These are phyloP conservation scores for Pilasporangium apinafurcum DNA, from an alignment of 352 stramenopile species.

Conservation along the genomic window DNA sequence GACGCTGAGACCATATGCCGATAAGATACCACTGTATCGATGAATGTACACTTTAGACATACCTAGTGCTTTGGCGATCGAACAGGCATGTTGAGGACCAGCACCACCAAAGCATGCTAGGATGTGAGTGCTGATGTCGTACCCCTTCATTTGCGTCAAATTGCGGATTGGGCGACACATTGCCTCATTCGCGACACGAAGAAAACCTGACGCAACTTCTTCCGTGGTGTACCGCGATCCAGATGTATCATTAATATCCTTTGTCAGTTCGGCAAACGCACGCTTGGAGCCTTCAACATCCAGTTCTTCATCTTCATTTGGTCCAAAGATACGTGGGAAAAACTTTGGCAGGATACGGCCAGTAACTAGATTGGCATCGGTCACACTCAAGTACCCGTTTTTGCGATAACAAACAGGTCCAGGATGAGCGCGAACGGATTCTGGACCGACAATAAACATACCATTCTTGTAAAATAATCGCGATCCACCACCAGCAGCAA, in stretches of 20 bases:
- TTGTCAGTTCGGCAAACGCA: constrained; percentile 90
- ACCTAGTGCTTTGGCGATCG: constrained; percentile 93
- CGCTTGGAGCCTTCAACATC: constrained; percentile 91
- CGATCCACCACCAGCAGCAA: constrained; percentile 95
- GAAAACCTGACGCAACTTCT: constrained; percentile 97
- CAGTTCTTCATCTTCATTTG: constrained; percentile 95
- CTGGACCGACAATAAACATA: constrained; percentile 97
- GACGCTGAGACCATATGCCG: constrained; percentile 95
- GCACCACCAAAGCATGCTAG: constrained; percentile 98
- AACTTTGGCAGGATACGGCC: constrained; percentile 95
- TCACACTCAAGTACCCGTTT: constrained; percentile 94
- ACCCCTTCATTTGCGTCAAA: constrained; percentile 97
- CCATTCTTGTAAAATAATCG: constrained; percentile 96
- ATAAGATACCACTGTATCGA: constrained; percentile 97
- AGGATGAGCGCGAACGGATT: constrained; percentile 95
- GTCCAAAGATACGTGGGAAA: constrained; percentile 99
- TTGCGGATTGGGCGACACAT: constrained; percentile 99
- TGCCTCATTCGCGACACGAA: constrained; percentile 98
- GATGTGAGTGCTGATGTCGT: constrained; percentile 95
- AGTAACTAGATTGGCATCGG: constrained; percentile 98
- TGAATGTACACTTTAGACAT: constrained; percentile 99
- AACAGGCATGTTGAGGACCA: constrained; percentile 97
- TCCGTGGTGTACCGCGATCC: constrained; percentile 77
- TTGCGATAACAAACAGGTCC: constrained; percentile 98
- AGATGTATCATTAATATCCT: constrained; percentile 78